Evolutionary conservation across 495 filamentous ascomycete genomes (phyloP).

Genomic region (Aspergillus sclerotiicarbonarius): DNA sequence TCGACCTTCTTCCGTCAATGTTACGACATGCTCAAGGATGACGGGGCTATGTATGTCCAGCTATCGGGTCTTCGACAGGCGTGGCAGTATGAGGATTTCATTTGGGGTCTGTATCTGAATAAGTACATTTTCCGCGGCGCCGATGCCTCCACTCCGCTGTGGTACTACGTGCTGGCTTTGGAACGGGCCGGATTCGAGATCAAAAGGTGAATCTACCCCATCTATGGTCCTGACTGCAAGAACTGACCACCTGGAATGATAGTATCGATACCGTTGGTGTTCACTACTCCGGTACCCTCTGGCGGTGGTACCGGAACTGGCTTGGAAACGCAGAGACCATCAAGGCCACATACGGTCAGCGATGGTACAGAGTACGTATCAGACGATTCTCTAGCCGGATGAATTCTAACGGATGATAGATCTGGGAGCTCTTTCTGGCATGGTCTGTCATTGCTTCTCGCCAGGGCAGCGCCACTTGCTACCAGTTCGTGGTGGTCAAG

Average conservation of each 20-base stretch:
- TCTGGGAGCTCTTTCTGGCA: slow-evolving; percentile 98
- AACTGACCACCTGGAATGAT: neutral
- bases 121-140: slow-evolving; percentile 74
- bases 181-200: slow-evolving; percentile 64
- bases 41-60: slow-evolving; percentile 70
- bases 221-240: neutral
- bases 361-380: slow-evolving; percentile 88
- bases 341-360: slow-evolving; percentile 87
- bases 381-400: neutral
- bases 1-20: slow-evolving; percentile 60
- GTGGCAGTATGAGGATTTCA: slow-evolving; percentile 73
- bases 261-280: slow-evolving; percentile 83
- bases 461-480: slow-evolving; percentile 92
- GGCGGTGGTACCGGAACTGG: slow-evolving; percentile 99
- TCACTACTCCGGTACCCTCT: slow-evolving; percentile 95
- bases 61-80: slow-evolving; percentile 66
- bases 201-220: slow-evolving; percentile 26
- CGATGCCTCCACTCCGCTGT: slow-evolving; percentile 65
- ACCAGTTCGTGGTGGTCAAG: slow-evolving; percentile 93
- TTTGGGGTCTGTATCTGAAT: slow-evolving; percentile 77
- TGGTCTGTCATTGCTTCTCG: slow-evolving; percentile 89
- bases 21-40: slow-evolving; percentile 67
- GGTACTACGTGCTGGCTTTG: slow-evolving; percentile 61
- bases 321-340: slow-evolving; percentile 93
- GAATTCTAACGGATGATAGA: slow-evolving; percentile 46